Base-by-base conservation (phyloP, 768 basidiomycete species). In the Russula olivacea region DNA sequence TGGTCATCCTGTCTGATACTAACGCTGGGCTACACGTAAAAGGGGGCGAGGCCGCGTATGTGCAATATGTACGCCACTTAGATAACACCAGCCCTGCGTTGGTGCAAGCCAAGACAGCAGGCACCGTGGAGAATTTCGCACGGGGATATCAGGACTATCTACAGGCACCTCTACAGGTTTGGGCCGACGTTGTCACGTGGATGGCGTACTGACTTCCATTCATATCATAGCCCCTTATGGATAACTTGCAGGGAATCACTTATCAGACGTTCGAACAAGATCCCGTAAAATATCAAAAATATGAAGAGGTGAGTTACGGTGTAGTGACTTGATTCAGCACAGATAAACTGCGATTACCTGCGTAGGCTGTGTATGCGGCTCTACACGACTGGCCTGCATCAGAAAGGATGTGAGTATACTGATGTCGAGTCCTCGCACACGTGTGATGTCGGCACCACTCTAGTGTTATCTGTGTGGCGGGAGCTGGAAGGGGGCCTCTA, bases 251-350 rank as follows among this genome's bases (percentile, higher is more conserved):
- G 71, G 95, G 93, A 69, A 83, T 88, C 67, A 98, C 94, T 12
- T 99, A 99, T 74, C 93, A 98, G 72, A 93, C 92, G 2, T 99
- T 99, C 70, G 97, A 99, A 71, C 85, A 93, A 72, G 97, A 98
- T 76, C 96, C 97, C 3, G 87, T 98, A 64, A 99, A 99, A 74
- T 99, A 99, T 72, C 75, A 81, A 60, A 87, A 92, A 69, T 99
- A 99, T 72, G 97, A 99, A 77, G 91, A 96, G 81, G 91, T 88
- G 14, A 36, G 36, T 12, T 36, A 53, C 4, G 45, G 21, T 34
- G 75, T 54, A 21, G 21, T 19, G 25, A n/a, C 49, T 51, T 45
- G 34, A 55, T 52, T 28, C 12, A 40, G n/a, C 21, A 41, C 34
- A 34, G 53, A 41, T 6, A 23, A 45, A 23, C n/a, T 51, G 30